These are phyloP conservation scores for Vaccinium darrowii DNA, from an alignment of 148 eudicot genomes.

Conservation along the genomic window DNA sequence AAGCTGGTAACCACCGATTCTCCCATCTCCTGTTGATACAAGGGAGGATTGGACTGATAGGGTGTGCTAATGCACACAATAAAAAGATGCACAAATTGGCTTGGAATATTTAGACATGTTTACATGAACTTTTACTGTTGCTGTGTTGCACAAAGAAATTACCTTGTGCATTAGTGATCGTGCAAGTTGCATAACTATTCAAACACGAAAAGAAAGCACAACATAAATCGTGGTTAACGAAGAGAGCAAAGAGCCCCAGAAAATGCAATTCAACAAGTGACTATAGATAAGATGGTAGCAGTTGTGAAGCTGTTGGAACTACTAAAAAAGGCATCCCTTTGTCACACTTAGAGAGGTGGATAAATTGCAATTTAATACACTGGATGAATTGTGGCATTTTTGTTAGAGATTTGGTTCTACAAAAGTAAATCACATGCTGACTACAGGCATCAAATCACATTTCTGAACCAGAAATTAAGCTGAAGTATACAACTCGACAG, in stretches of 20 bases:
- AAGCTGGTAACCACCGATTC: not conserved
- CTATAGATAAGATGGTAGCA: not conserved
- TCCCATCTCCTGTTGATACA: not conserved
- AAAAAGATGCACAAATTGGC: not conserved
- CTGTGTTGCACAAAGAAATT: not conserved
- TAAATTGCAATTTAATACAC: not conserved
- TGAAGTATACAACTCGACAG: not conserved
- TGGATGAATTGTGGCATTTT: not conserved
- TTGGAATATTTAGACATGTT: not conserved
- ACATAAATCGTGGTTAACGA: not conserved
- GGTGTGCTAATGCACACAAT: not conserved
- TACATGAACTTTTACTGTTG: not conserved
- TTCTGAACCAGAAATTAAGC: not conserved
- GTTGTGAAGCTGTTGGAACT: not conserved
- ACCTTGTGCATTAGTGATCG: not conserved
- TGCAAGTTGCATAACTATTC: not conserved
- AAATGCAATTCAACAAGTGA: not conserved
- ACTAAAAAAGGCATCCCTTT: not conserved
- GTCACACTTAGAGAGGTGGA: not conserved
- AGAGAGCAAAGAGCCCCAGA: not conserved
- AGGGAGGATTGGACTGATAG: not conserved
- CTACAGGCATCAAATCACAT: not conserved
- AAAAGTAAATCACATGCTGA: not conserved
- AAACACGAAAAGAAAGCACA: not conserved
- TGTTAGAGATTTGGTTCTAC: not conserved